A percentile compares a stretch with the other conserved stretches of the same genome.
Evolutionary conservation across 495 filamentous ascomycete species (phyloP).

Genomic region (Clavariopsis aquatica): DNA sequence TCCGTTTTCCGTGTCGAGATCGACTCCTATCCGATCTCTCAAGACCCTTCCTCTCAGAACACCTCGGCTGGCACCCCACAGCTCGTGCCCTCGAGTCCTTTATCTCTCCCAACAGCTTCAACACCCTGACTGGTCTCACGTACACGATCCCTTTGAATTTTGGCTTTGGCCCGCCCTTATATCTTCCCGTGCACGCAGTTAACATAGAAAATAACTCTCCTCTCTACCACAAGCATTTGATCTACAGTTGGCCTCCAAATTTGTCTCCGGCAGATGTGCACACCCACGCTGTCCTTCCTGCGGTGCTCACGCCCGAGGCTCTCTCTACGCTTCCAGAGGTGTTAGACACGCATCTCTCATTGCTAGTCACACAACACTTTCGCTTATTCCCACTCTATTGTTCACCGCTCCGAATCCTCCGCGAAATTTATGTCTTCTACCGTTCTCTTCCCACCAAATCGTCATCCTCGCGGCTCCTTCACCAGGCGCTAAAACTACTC

Average conservation of each 20-base stretch:
- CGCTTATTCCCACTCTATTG: slow-evolving; percentile 33
- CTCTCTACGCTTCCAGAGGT: slow-evolving; percentile 10
- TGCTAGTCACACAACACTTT: slow-evolving; percentile 36
- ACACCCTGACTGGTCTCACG: background rate
- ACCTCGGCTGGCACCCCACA: slow-evolving; percentile 36
- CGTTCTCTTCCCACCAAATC: slow-evolving; percentile 18
- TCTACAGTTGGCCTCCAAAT: slow-evolving; percentile 38
- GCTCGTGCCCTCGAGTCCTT: slow-evolving; percentile 31
- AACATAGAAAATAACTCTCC: slow-evolving; percentile 4
- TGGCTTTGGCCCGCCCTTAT: slow-evolving; percentile 35
- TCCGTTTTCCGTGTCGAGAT: slow-evolving; percentile 35
- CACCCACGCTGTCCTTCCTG: slow-evolving; percentile 35
- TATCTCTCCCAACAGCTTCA: slow-evolving; percentile 8
- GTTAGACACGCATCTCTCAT: slow-evolving; percentile 32
- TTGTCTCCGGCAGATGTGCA: slow-evolving; percentile 6
- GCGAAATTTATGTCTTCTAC: slow-evolving; percentile 35
- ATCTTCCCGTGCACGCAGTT: slow-evolving; percentile 20
- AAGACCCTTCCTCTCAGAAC: slow-evolving; percentile 29
- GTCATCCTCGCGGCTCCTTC: slow-evolving; percentile 23
- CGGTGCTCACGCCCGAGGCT: slow-evolving; percentile 19
- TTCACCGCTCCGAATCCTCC: slow-evolving; percentile 32
- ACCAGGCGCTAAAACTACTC: slow-evolving; percentile 38
- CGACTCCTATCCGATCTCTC: slow-evolving; percentile 25
- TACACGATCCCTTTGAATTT: slow-evolving; percentile 32
- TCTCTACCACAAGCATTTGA: slow-evolving; percentile 34